Evolutionary conservation across 2,329 filamentous ascomycete species (phyloP).

Genomic region (Exophiala sideris): DNA sequence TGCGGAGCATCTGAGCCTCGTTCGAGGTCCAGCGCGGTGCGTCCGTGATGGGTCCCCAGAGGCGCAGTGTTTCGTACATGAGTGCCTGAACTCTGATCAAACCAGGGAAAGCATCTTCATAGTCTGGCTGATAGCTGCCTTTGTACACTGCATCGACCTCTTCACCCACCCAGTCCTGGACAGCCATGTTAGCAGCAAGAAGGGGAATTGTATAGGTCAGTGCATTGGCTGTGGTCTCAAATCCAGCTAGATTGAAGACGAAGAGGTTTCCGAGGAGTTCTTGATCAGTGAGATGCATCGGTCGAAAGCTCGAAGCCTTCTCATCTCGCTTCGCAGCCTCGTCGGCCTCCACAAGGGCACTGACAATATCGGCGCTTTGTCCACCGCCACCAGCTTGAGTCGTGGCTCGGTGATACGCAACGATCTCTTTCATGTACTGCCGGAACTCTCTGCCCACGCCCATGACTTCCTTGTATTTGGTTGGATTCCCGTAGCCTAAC

Average conservation of each 20-base stretch:
- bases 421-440: constrained; percentile 25
- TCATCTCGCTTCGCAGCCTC: constrained; percentile 29
- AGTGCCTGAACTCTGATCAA: constrained; percentile 18
- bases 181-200: constrained; percentile 43
- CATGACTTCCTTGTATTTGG: neutral
- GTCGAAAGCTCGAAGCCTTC: constrained; percentile 32
- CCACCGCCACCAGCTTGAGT: constrained; percentile 31
- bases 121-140: neutral
- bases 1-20: constrained; percentile 15
- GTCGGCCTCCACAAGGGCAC: constrained; percentile 27
- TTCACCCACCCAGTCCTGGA: constrained; percentile 47
- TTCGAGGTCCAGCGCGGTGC: constrained; percentile 18
- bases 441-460: constrained; percentile 15
- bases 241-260: constrained; percentile 50
- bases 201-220: constrained; percentile 44
- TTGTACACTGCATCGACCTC: constrained; percentile 34
- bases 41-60: constrained; percentile 27
- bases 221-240: constrained; percentile 50
- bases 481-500: neutral
- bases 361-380: constrained; percentile 13
- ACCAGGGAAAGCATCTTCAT: constrained; percentile 16
- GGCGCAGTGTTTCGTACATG: constrained; percentile 30
- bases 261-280: constrained; percentile 53
- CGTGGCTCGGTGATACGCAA: constrained; percentile 14
- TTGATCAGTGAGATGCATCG: constrained; percentile 33